Conservation (phyloP, 768 basidiomycete genomes). For the Pleurotus platypus region DNA sequence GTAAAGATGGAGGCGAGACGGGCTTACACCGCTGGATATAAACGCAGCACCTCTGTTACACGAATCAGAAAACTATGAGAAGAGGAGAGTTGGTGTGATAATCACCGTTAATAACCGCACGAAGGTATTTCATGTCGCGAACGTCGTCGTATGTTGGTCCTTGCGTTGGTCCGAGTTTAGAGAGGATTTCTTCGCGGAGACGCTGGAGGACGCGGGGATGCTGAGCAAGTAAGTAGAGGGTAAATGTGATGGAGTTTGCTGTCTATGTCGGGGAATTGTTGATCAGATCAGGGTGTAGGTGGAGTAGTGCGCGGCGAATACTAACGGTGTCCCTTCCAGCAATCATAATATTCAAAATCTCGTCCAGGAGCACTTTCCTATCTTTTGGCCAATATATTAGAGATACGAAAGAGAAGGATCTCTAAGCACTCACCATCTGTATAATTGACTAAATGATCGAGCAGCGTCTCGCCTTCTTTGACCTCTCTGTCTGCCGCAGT, state of each 20-base stretch:
- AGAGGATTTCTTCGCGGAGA: conserved; percentile 26
- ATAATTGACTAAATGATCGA: conserved; percentile 51
- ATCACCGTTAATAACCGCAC: conserved; percentile 28
- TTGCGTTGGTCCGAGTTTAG: conserved; percentile 20
- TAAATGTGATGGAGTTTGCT: conserved; percentile 24
- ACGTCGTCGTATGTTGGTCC: conserved; percentile 27
- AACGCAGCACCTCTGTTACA: conserved; percentile 18
- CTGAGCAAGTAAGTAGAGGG: conserved; percentile 21
- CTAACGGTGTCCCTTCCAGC: conserved; percentile 55
- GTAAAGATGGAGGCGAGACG: background rate
- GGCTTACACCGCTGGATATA: conserved; percentile 21
- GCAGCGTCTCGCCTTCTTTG: conserved; percentile 41
- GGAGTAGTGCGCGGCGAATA: background rate
- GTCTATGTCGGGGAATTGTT: conserved; percentile 16
- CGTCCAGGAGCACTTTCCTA: conserved; percentile 40
- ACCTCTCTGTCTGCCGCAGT: conserved; percentile 27
- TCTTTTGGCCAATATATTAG: conserved; percentile 19
- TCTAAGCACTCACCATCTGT: conserved; percentile 39
- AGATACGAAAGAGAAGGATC: background rate
- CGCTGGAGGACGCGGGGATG: conserved; percentile 23
- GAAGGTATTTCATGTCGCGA: conserved; percentile 35
- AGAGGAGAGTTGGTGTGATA: conserved; percentile 14
- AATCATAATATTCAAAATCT: conserved; percentile 49
- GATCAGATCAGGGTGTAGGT: background rate
- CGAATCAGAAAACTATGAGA: background rate